Percentiles rank a stretch among this genome's conserved stretches.
Evolutionary conservation across 78 protist species (phyloP).

Genomic region (Dictyostelium intermedium): DNA sequence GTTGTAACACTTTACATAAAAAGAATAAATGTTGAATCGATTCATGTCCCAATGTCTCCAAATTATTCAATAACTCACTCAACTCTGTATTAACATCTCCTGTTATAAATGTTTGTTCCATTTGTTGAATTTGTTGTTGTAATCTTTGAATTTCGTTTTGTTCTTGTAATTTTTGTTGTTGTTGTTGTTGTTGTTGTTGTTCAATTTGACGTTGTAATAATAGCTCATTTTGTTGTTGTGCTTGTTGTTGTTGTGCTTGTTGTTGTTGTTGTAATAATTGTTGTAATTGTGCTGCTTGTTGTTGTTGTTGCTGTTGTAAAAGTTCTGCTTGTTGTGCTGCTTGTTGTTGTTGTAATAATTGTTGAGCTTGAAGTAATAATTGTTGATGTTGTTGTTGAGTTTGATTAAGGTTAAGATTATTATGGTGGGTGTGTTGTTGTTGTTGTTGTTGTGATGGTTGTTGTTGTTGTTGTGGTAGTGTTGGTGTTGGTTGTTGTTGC

Average conservation of each 20-base stretch:
- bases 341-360: not conserved
- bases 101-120: not conserved
- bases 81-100: constrained; percentile 29
- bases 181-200: not conserved
- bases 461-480: not conserved
- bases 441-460: not conserved
- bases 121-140: constrained; percentile 15
- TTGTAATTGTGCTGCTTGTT: not conserved
- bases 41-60: constrained; percentile 21
- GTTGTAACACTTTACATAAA: constrained; percentile 44
- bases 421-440: not conserved
- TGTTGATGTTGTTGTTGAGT: not conserved
- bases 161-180: not conserved
- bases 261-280: not conserved
- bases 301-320: not conserved
- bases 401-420: not conserved
- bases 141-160: not conserved
- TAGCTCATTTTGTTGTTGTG: not conserved
- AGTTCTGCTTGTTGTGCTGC: not conserved
- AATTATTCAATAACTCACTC: constrained; percentile 2
- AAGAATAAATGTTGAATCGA: constrained; percentile 52
- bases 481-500: not conserved
- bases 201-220: not conserved
- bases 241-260: constrained; percentile 1
- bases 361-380: not conserved